Evolutionary conservation across 306 rosid genomes (phyloP).

Genomic region (Abrus precatorius): DNA sequence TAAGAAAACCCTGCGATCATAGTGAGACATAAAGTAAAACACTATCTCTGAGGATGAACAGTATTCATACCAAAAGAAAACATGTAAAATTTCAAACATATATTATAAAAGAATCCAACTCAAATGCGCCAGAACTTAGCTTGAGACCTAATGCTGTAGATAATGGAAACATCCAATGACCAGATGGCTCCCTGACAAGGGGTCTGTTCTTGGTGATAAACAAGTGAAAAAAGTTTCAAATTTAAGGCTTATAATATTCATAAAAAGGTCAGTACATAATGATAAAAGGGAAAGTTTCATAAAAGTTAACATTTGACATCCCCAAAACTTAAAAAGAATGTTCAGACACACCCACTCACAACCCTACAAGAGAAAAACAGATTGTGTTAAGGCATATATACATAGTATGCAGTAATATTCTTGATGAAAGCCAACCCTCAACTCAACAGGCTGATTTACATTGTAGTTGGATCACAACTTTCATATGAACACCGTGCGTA

Average conservation of each 20-base stretch:
- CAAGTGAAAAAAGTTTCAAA: background rate
- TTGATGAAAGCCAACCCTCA: background rate
- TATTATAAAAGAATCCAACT: background rate
- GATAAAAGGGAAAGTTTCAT: background rate
- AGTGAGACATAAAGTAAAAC: constrained; percentile 81
- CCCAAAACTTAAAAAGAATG: no score
- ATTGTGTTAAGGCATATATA: background rate
- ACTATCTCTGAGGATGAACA: constrained; percentile 57
- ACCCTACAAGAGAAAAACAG: background rate
- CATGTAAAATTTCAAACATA: constrained; percentile 21
- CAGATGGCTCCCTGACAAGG: background rate
- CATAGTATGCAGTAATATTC: background rate
- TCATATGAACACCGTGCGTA: background rate
- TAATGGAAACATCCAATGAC: constrained; percentile 10
- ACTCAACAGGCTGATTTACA: background rate
- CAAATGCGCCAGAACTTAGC: constrained; percentile 18
- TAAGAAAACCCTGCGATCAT: constrained; percentile 92
- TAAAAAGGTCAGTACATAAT: background rate
- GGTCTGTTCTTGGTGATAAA: background rate
- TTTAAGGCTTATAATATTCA: background rate
- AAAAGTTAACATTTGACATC: background rate
- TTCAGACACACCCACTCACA: background rate
- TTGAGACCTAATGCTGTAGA: background rate
- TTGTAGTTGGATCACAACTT: background rate
- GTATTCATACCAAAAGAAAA: constrained; percentile 50